phyloP scores from a whole-genome alignment of 169 alveolate genomes.

The Cryptosporidium canis region DNA sequence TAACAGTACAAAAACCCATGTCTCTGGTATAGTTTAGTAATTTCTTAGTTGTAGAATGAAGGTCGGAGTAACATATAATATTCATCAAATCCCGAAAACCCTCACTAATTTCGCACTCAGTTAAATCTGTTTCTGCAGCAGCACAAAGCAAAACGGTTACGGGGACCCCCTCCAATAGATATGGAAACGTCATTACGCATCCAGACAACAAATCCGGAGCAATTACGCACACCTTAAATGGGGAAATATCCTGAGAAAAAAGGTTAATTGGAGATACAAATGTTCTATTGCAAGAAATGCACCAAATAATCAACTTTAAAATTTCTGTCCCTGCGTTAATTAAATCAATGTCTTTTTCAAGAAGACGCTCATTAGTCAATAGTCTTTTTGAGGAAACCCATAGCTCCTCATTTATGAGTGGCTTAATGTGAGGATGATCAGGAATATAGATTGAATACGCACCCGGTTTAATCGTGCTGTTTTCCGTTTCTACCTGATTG shows the following conservation, averaged over 20 bases:
- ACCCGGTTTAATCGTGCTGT: not conserved
- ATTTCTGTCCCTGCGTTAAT: not conserved
- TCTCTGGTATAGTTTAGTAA: constrained; percentile 13
- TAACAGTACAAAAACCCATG: constrained; percentile 24
- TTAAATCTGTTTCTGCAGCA: not conserved
- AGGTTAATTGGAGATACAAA: not conserved
- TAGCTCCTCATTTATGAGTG: constrained; percentile 13
- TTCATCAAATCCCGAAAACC: not conserved
- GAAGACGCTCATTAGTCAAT: not conserved
- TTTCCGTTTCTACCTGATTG: not conserved
- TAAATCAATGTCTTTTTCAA: not conserved
- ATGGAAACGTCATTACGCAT: constrained; percentile 29
- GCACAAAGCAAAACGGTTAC: constrained; percentile 26
- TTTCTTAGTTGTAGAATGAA: not conserved
- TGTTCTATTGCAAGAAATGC: constrained; percentile 45
- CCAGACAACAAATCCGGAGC: constrained; percentile 24
- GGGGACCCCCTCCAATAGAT: constrained; percentile 15
- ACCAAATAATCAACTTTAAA: constrained; percentile 37
- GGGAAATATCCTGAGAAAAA: not conserved
- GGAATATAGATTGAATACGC: constrained; percentile 25
- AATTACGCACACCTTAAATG: constrained; percentile 29
- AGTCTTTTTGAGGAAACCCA: constrained; percentile 65
- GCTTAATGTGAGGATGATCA: constrained; percentile 42
- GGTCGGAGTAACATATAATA: constrained; percentile 12
- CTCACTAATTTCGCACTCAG: not conserved